Evolutionary conservation across 345 rosid genomes (phyloP).

Genomic region (Pistacia vera): DNA sequence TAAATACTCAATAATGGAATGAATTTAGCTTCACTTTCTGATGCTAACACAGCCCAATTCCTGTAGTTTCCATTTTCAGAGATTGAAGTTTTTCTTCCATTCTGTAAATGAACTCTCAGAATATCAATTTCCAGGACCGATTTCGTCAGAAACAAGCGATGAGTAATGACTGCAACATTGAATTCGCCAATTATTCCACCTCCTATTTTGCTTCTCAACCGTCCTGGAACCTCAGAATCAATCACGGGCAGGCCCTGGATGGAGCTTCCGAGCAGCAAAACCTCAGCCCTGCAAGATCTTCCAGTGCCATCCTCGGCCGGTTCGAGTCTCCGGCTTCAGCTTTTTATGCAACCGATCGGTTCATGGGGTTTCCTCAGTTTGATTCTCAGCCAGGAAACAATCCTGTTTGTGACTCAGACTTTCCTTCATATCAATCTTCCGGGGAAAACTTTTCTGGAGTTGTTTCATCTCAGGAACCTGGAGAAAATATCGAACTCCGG

Average conservation of each 20-base stretch:
- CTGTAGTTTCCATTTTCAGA: neutral
- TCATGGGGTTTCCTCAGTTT: conserved; percentile 51
- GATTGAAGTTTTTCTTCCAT: neutral
- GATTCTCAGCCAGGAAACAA: conserved; percentile 22
- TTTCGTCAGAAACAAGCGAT: conserved; percentile 33
- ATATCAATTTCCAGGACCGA: conserved; percentile 33
- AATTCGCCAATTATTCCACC: conserved; percentile 11
- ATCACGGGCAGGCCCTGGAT: conserved; percentile 16
- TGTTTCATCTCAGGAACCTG: conserved; percentile 24
- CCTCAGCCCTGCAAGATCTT: conserved; percentile 27
- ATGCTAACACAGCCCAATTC: conserved; percentile 10
- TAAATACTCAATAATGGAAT: conserved; percentile 1
- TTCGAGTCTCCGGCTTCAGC: conserved; percentile 54
- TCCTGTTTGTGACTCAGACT: conserved; percentile 33
- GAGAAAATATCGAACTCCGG: conserved; percentile 16
- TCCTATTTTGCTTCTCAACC: conserved; percentile 24
- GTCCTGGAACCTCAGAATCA: conserved; percentile 26
- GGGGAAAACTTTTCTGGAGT: conserved; percentile 20
- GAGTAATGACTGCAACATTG: conserved; percentile 24
- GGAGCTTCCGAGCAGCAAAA: conserved; percentile 24
- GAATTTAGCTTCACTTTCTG: conserved; percentile 25
- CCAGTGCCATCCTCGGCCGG: conserved; percentile 42
- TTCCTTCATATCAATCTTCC: conserved; percentile 24
- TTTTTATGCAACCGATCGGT: conserved; percentile 53
- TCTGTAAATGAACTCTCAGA: conserved; percentile 43